A percentile compares a stretch with the other conserved stretches of the same genome.
phyloP scores from a whole-genome alignment of 73 alveolate species.

The Breviolum minutum region DNA sequence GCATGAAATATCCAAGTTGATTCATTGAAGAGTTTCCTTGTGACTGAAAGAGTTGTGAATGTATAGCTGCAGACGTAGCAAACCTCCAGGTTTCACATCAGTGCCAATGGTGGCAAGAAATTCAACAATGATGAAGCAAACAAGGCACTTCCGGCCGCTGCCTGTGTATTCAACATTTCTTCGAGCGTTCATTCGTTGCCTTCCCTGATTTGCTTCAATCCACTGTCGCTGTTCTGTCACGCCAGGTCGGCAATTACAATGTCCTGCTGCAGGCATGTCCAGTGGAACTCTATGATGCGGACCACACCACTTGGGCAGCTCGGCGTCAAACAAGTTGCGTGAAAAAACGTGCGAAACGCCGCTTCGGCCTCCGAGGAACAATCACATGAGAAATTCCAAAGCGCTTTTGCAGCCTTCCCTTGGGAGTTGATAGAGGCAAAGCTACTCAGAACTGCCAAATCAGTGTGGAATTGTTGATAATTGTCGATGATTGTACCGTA shows the following conservation, averaged over 20 bases:
- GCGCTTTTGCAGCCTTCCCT: constrained; percentile 68
- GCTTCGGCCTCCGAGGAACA: constrained; percentile 1
- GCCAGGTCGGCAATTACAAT: constrained; percentile 50
- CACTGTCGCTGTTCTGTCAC: background rate
- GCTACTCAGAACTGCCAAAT: background rate
- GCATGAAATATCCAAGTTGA: too few species aligned
- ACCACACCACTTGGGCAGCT: background rate
- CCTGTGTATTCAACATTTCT: too few species aligned
- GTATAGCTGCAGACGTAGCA: too few species aligned
- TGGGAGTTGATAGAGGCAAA: constrained; percentile 44
- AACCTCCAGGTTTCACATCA: background rate
- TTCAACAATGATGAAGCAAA: constrained; percentile 70
- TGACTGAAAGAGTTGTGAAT: too few species aligned
- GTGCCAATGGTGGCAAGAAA: constrained; percentile 72
- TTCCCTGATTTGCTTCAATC: background rate
- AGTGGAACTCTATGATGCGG: constrained; percentile 30
- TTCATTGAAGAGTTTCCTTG: too few species aligned
- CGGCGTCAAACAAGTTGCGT: background rate
- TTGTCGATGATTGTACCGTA: too few species aligned
- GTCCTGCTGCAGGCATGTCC: constrained; percentile 57
- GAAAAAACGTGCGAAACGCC: background rate
- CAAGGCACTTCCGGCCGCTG: background rate
- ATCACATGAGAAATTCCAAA: constrained; percentile 31
- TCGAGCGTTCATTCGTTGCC: too few species aligned
- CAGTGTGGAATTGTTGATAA: too few species aligned